A percentile compares a stretch with the other conserved stretches of the same genome.
Conservation (phyloP, 371 early-diverging fungal genomes). For the Actinomortierella ambigua region DNA sequence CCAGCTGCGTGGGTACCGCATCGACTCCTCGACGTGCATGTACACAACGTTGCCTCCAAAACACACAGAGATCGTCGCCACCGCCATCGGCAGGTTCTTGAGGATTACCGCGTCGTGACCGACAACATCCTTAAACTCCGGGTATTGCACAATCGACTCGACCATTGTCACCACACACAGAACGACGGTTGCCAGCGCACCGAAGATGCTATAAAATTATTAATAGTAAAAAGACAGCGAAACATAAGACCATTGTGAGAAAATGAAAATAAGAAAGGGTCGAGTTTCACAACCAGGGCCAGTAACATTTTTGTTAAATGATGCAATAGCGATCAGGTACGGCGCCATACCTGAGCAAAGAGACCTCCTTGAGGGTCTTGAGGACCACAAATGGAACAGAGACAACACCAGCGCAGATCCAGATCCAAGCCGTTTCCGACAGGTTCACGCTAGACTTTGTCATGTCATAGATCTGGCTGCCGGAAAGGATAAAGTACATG, state of each 20-base stretch:
- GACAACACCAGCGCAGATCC: slow-evolving; percentile 35
- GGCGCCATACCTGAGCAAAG: slow-evolving; percentile 53
- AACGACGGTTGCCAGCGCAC: slow-evolving; percentile 53
- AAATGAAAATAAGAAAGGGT: background rate
- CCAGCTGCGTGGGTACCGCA: slow-evolving; percentile 78
- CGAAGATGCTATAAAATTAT: slow-evolving; percentile 46
- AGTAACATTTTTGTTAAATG: too few relatives aligned
- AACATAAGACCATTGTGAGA: background rate
- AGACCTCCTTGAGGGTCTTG: slow-evolving; percentile 62
- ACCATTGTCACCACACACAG: slow-evolving; percentile 41
- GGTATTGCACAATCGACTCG: slow-evolving; percentile 37
- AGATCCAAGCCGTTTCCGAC: slow-evolving; percentile 40
- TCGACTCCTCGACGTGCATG: slow-evolving; percentile 84
- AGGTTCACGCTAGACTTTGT: slow-evolving; percentile 27
- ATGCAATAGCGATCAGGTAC: too few relatives aligned
- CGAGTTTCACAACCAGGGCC: too few relatives aligned
- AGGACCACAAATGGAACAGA: slow-evolving; percentile 58
- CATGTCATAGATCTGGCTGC: slow-evolving; percentile 60
- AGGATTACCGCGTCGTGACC: slow-evolving; percentile 55
- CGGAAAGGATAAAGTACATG: slow-evolving; percentile 82
- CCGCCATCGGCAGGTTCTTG: slow-evolving; percentile 60
- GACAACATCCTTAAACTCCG: slow-evolving; percentile 30
- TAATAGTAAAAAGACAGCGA: background rate
- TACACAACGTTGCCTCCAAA: slow-evolving; percentile 84
- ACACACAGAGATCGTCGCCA: slow-evolving; percentile 73